phyloP scores from a whole-genome alignment of 2,329 filamentous ascomycete species.

The Talaromyces sp. region DNA sequence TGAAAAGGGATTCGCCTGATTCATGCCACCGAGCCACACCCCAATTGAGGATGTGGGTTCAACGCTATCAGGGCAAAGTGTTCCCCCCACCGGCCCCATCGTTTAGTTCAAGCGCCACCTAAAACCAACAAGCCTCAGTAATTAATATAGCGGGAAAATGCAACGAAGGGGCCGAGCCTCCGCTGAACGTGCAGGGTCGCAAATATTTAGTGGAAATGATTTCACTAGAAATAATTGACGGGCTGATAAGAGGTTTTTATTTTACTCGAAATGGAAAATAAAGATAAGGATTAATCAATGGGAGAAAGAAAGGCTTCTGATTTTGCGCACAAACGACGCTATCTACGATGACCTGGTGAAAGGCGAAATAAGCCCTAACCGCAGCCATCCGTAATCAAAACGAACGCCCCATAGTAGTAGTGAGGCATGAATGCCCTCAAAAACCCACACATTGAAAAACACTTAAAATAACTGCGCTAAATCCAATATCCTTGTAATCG shows the following conservation, averaged over 20 bases:
- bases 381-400: background rate
- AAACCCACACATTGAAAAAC: background rate
- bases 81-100: background rate
- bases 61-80: background rate
- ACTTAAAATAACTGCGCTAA: background rate
- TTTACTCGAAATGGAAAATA: background rate
- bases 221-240: background rate
- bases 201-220: background rate
- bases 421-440: background rate
- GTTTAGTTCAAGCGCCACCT: background rate
- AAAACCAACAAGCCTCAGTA: background rate
- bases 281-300: too few relatives aligned
- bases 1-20: background rate
- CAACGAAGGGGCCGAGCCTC: background rate
- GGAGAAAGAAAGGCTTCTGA: background rate
- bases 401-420: background rate
- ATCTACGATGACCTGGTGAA: background rate
- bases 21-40: too few relatives aligned
- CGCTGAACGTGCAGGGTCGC: too few relatives aligned
- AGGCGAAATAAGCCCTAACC: background rate
- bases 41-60: background rate
- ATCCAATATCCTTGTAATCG: background rate
- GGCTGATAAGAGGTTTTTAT: background rate
- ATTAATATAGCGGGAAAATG: background rate
- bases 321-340: background rate